Base-by-base conservation (phyloP, 2,329 filamentous ascomycete genomes). In the Microsporum canis region DNA sequence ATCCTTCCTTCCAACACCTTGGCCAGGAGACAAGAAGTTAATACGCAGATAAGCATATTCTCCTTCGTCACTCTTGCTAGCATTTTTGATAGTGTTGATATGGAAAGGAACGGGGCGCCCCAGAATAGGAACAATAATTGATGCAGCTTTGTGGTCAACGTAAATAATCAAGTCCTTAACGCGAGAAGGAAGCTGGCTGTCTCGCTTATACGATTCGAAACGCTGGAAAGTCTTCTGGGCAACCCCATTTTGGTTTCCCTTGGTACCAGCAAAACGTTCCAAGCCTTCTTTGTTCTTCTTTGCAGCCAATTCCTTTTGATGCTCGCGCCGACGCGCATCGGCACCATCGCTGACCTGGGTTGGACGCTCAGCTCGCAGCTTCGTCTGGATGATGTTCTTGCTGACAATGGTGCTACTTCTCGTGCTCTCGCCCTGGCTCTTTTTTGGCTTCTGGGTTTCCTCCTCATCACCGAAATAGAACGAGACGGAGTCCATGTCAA, bases 401-500 rank as follows among this genome's bases (percentile, higher is more conserved):
- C 90, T 88, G 29, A 91, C 91, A 62, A 96, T 88, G 33, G 91
- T 91, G 61, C 89, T 91, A 6, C 94, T 87, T 49, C 88, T 84
- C 0, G 85, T 80, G 68, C 94, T 88, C 68, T 91, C 86, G 75
- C 95, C 95, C 67, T 82, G 80, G 70, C 94, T 95, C n/a, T 89
- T 88, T 7, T 88, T 83, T 36, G 89, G 88, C 72, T 90, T 86
- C 65, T 89, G 84, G 66, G 95, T 89, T 71, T 79, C 77, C 65
- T 95, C 90, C 63, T 96, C 91, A 67, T 97, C 92, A 71, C 96
- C 95, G 80, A 99, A 99, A 77, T 96, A 97, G 79, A 99, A 99
- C 0, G 92, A 96, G 43, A 92, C 92, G 3, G 91, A 91, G 69
- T 97, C 94, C 62, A 95, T 84, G 70, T 96, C 92, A 33, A 89